These are phyloP conservation scores for Scedosporium apiospermum DNA, from an alignment of 2,329 filamentous ascomycete genomes.

Conservation along the genomic window DNA sequence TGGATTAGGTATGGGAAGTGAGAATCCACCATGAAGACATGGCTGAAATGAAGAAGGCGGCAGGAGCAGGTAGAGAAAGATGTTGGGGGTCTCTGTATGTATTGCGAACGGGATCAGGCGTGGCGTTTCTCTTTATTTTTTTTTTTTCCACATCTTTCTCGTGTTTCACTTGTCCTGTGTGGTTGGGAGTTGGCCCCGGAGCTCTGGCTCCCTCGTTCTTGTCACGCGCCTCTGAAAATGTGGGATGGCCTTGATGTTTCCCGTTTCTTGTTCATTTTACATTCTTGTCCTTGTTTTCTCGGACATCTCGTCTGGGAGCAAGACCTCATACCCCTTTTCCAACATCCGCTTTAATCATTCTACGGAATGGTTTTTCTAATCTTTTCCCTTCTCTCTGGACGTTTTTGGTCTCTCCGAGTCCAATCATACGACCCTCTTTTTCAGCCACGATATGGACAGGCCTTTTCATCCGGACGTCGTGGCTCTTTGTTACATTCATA, in stretches of 20 bases:
- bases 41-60: neutral
- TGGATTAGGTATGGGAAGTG: slow-evolving; percentile 6
- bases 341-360: no score
- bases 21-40: neutral
- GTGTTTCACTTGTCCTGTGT: neutral
- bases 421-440: no score
- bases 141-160: neutral
- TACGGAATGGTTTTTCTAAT: neutral
- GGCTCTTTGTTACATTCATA: no score
- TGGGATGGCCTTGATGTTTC: neutral
- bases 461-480: no score
- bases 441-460: no score
- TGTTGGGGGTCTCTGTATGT: neutral
- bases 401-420: no score
- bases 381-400: no score
- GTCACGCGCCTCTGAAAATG: neutral
- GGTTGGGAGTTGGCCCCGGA: neutral
- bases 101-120: neutral
- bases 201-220: neutral
- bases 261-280: neutral
- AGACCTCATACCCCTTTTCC: neutral
- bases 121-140: slow-evolving; percentile 1
- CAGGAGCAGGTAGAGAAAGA: slow-evolving; percentile 7
- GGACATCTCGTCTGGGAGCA: no score
- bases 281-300: neutral